Evolutionary conservation across 192 early-diverging fungal species (phyloP).

Genomic region (Jimgerdemannia flammicorona): DNA sequence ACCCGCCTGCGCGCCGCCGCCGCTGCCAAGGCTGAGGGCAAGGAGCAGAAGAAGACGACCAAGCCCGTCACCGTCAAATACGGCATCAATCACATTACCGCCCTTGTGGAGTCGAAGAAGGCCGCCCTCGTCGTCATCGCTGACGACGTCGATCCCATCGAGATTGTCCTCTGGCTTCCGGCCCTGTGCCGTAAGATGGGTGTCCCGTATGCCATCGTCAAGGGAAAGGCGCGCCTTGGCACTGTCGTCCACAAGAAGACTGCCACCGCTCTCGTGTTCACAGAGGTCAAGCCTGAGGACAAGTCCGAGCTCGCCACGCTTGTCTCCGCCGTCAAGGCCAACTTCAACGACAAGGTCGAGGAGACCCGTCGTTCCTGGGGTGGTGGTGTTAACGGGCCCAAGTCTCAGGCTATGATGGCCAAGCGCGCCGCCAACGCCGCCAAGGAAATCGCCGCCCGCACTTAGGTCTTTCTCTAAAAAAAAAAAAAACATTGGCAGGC

Average conservation of each 20-base stretch:
- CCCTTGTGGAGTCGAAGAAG: slow-evolving; percentile 98
- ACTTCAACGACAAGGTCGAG: slow-evolving; percentile 96
- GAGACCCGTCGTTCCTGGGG: slow-evolving; percentile 92
- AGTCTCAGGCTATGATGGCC: slow-evolving; percentile 80
- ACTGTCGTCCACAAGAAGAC: slow-evolving; percentile 99
- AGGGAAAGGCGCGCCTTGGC: slow-evolving; percentile 98
- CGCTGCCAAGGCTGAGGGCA: slow-evolving; percentile 83
- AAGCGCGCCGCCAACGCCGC: slow-evolving; percentile 65
- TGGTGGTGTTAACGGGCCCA: slow-evolving; percentile 97
- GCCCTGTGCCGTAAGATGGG: slow-evolving; percentile 99
- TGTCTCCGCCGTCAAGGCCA: slow-evolving; percentile 88
- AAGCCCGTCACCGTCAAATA: slow-evolving; percentile 98
- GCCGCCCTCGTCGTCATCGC: slow-evolving; percentile 98
- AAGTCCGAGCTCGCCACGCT: slow-evolving; percentile 86
- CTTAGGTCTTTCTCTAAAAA: slow-evolving; percentile 7
- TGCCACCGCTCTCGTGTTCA: slow-evolving; percentile 93
- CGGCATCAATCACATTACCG: slow-evolving; percentile 99
- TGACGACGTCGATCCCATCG: slow-evolving; percentile 99
- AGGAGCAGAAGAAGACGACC: slow-evolving; percentile 78
- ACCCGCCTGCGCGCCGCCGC: slow-evolving; percentile 85
- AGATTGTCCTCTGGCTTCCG: slow-evolving; percentile 98
- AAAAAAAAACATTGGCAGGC: neutral
- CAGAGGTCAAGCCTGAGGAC: slow-evolving; percentile 93
- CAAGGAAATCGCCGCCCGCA: slow-evolving; percentile 39
- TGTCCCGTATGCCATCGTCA: slow-evolving; percentile 99